Evolutionary conservation across 2,329 filamentous ascomycete species (phyloP).

Genomic region (Aspergillus sojae): DNA sequence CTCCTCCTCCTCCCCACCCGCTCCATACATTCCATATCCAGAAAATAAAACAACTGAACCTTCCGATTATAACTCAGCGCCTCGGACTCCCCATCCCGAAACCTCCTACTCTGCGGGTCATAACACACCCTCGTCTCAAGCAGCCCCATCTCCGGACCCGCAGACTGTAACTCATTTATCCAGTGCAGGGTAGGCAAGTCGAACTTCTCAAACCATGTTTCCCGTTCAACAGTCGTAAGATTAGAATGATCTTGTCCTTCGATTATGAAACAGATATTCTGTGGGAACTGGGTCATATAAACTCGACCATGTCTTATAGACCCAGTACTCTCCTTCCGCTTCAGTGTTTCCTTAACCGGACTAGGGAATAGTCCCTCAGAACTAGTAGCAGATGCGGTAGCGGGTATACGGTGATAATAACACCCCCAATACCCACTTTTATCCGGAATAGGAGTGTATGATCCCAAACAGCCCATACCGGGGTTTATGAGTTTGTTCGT

Average conservation of each 20-base stretch:
- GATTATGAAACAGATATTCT: constrained; percentile 23
- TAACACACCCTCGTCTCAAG: constrained; percentile 17
- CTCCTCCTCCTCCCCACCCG: not conserved
- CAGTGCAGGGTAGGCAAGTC: constrained; percentile 2
- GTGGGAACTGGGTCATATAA: constrained; percentile 10
- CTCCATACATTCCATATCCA: constrained; percentile 20
- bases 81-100: not conserved
- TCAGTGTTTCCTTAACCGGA: no score
- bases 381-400: not conserved
- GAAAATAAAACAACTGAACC: constrained; percentile 22
- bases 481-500: constrained; percentile 9
- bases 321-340: no score
- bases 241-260: constrained; percentile 22
- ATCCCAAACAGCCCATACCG: constrained; percentile 15
- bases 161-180: constrained; percentile 10
- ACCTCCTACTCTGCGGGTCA: not conserved
- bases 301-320: constrained; percentile 7
- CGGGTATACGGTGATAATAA: constrained; percentile 16
- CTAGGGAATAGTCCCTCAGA: not conserved
- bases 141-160: constrained; percentile 10
- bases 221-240: constrained; percentile 8
- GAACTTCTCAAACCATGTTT: constrained; percentile 18
- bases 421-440: constrained; percentile 25
- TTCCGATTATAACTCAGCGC: constrained; percentile 18
- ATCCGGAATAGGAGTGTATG: not conserved